Base-by-base conservation (phyloP, 331 rosid genomes). In the Spiraea crenata region DNA sequence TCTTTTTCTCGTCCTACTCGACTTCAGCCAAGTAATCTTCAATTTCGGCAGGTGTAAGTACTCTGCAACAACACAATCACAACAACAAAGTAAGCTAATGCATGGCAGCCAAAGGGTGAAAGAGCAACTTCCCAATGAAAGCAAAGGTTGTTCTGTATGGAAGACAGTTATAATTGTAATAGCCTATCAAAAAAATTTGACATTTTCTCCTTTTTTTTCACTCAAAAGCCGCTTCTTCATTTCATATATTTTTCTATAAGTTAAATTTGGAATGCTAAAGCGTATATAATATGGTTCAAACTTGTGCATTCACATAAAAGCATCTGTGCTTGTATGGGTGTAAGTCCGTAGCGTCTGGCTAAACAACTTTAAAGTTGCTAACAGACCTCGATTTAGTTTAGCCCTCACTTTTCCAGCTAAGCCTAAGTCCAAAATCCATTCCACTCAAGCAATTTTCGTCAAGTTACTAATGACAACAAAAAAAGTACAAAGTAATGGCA, bases 21-120 rank as follows among this genome's bases (percentile, higher is more conserved):
- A 89, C 90, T 84, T 89, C 92, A 34, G 81, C 92, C 84, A 89
- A 80, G 70, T 86, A 86, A 73, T 89, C 96, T 45, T 89, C 96
- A 57, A 89, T 85, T 83, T 89, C 92, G 5, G 96, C 90, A 37
- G 96, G 89, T n/a, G 96, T 81, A 72, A 89, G 74, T 60, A 89
- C 92, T 81, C 96, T 89, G 92, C 83, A 84, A 65, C 71, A 74
- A 65, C 13, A 65, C 5, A 4, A 34, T 7, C 70, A 46, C 48
- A 62, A 17, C 0, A 8, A 10, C 13, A 35, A 47, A 13, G 25
- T 7, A 13, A 47, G 41, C 70, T 25, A 48, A 65, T 34, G 31
- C 44, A 62, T 40, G 35, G 2, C 48, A 59, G n/a, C 46, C 11
- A 59, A 59, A 5, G 49, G 67, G 34, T 62, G 67, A 62, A 62